Evolutionary conservation across 768 basidiomycete genomes (phyloP), one percentile per base, ranked within the genome.

Genomic region (Ephemerocybe angulata): DNA sequence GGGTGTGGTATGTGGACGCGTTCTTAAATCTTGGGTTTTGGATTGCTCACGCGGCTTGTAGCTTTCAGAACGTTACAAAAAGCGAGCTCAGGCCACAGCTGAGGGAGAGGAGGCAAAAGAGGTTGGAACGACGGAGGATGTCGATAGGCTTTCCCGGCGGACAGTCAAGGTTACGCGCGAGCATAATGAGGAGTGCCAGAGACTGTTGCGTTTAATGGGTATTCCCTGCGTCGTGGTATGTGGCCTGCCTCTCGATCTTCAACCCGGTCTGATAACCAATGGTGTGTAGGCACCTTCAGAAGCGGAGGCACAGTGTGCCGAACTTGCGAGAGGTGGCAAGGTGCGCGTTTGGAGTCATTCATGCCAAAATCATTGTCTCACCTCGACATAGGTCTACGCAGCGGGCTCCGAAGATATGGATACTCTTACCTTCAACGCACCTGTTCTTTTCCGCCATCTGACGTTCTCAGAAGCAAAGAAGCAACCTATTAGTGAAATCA

Each of bases 401-500:
- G 95, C 97, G 7, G 97, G 97, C 13, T 97, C 95, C 0, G 97
- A 98, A 72, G 97, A 99, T 70, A 99, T 99, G 97, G 97, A 99
- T 64, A 99, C 97, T 7, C 83, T 99, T 21, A 99, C 97, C 1
- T 99, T 99, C 76, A 81, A 84, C 60, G 76, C 96, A 0, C 96
- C 97, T 1, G 86, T 96, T 41, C 79, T 99, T 8, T 88, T 90
- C 62, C 91, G 97, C 27, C 97, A 98, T 71, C 82, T 99, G 56
- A 98, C 97, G 12, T 98, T 98, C 75, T 94, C 93, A 12, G 97
- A 99, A 67, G 95, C 95, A 13, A 93, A 96, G 69, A 98, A 98
- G 65, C 86, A 90, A 59, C 97, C 97, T 15, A 99, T 99, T 63
- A 88, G 85, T 62, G 93, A 98, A 64, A 93, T 98, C 53, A 83